Conservation (phyloP, 1,284 basidiomycete species). For the Fomitopsis palustris region DNA sequence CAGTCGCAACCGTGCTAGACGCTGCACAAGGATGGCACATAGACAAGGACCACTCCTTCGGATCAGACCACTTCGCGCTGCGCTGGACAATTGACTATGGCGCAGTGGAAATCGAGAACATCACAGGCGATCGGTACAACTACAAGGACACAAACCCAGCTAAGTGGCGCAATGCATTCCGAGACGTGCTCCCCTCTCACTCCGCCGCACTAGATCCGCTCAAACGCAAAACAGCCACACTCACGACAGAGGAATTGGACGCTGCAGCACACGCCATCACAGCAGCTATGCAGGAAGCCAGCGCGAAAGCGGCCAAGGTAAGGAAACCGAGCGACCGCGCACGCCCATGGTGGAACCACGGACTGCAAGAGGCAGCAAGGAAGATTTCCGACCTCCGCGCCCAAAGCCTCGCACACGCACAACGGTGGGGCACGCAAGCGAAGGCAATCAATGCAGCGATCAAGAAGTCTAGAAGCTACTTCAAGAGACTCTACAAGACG, state of each 20-base stretch:
- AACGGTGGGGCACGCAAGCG: background rate
- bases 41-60: background rate
- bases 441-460: background rate
- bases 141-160: slow-evolving; percentile 3
- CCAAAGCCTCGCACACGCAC: background rate
- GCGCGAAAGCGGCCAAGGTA: background rate
- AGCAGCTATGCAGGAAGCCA: background rate
- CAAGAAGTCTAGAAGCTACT: slow-evolving; percentile 1
- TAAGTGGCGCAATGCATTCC: slow-evolving; percentile 4
- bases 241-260: background rate
- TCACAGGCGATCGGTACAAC: slow-evolving; percentile 4
- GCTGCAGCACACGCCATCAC: background rate
- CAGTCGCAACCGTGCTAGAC: background rate
- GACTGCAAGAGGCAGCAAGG: background rate
- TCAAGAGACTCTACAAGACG: slow-evolving; percentile 3
- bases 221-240: background rate
- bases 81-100: slow-evolving; percentile 3
- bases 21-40: background rate
- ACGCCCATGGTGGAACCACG: background rate
- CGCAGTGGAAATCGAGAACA: slow-evolving; percentile 1
- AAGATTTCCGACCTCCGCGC: background rate
- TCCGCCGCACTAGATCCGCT: background rate
- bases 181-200: background rate
- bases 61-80: slow-evolving; percentile 7
- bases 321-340: background rate